A percentile compares a stretch with the other conserved stretches of the same genome.
Evolutionary conservation across 1,284 basidiomycete species (phyloP).

Genomic region (Microstroma glucosiphilum): DNA sequence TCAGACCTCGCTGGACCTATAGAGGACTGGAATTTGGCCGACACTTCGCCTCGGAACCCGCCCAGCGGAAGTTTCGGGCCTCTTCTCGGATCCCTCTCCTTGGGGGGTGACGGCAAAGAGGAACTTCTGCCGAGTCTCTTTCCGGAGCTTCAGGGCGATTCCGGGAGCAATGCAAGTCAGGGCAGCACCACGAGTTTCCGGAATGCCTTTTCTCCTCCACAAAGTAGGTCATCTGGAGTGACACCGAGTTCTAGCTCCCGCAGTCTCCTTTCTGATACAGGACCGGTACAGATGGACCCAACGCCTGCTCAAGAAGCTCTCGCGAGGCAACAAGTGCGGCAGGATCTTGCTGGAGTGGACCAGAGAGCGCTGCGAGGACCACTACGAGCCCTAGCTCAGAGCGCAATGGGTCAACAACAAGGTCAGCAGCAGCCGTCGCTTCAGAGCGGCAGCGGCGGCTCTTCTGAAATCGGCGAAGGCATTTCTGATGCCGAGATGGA

Average conservation of each 20-base stretch:
- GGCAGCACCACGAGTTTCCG: too few relatives aligned
- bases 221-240: too few relatives aligned
- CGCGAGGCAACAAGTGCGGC: conserved; percentile 4
- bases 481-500: conserved; percentile 13
- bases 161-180: too few relatives aligned
- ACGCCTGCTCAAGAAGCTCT: background rate
- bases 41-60: conserved; percentile 13
- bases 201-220: too few relatives aligned
- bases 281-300: background rate
- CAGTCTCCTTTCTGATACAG: too few relatives aligned
- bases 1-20: background rate
- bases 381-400: conserved; percentile 18
- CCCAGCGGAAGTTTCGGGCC: conserved; percentile 30
- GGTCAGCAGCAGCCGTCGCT: conserved; percentile 19
- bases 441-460: conserved; percentile 22
- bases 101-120: conserved; percentile 12
- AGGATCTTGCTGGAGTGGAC: conserved; percentile 20
- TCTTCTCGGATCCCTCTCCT: conserved; percentile 25
- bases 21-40: conserved; percentile 3
- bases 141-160: background rate
- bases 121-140: background rate
- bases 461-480: conserved; percentile 23
- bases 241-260: too few relatives aligned
- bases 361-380: conserved; percentile 34
- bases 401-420: conserved; percentile 19